Conservation (phyloP, 1,139 yeast species). For the Kurtzmaniella quercitrusa region DNA sequence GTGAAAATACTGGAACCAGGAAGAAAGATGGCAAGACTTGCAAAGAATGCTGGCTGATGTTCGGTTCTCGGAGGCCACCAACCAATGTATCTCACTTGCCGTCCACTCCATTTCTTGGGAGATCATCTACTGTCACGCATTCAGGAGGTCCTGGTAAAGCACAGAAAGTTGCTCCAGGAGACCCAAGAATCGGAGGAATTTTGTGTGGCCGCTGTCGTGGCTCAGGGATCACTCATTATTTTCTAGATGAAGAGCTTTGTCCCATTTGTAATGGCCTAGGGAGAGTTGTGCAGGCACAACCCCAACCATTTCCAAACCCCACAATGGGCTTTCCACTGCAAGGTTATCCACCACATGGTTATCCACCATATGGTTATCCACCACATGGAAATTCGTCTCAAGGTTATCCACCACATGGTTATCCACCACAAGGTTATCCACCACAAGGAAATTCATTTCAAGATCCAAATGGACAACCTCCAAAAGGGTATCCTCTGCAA, state of each 20-base stretch:
- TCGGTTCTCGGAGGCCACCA: slow-evolving; percentile 42
- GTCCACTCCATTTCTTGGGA: slow-evolving; percentile 14
- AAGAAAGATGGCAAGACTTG: slow-evolving; percentile 62
- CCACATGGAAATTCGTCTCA: no score
- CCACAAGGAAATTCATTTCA: background rate
- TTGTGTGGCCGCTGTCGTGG: slow-evolving; percentile 81
- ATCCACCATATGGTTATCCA: background rate
- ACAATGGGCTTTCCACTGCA: slow-evolving; percentile 7
- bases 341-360: slow-evolving; percentile 3
- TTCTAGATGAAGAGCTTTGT: slow-evolving; percentile 57
- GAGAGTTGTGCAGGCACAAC: slow-evolving; percentile 26
- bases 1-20: slow-evolving; percentile 74
- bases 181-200: slow-evolving; percentile 77
- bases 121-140: slow-evolving; percentile 9
- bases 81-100: slow-evolving; percentile 7
- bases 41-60: slow-evolving; percentile 66
- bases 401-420: background rate
- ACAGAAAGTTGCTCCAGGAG: slow-evolving; percentile 65
- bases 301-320: slow-evolving; percentile 3
- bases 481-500: no score
- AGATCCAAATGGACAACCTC: no score
- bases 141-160: slow-evolving; percentile 1
- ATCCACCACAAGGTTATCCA: background rate
- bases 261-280: slow-evolving; percentile 68
- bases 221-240: slow-evolving; percentile 49